Base-by-base conservation (phyloP, 768 basidiomycete species). In the Tricholoma furcatifolium region DNA sequence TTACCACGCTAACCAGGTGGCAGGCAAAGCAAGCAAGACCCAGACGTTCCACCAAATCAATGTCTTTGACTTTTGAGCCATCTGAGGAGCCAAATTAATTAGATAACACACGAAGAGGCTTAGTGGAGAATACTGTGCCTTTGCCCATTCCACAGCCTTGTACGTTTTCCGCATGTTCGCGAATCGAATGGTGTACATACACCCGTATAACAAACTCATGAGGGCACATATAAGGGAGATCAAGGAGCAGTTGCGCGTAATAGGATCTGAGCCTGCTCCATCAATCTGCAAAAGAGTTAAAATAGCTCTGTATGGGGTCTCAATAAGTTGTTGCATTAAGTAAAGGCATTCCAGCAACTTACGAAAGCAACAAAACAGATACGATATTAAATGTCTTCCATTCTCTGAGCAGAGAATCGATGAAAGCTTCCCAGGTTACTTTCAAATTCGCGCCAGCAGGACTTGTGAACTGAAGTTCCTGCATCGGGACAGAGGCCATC, bases 1-100 rank as follows among this genome's bases (percentile, higher is more conserved):
- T n/a, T 57, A 83, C 86, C 85, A 90, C 5, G 85, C 77, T 51
- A 88, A 77, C 83, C 85, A 89, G 4, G 88, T 67, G 0, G 77
- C 81, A 1, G 88, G 88, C 72, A 84, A 74, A 2, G 83, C 77
- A 38, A 85, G 69, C 9, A 85, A 52, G 5, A 85, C 78, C 83
- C 84, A 85, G 12, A 85, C 78, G 51, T 85, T 85, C 83, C 83
- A 69, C 62, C 60, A 63, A 4, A 68, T 66, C 20, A 58, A 42
- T 0, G 67, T 65, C 32, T 63, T 48, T 2, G 62, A 60, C 46
- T 72, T 50, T 65, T 71, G 76, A 7, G 86, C 83, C 62, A 88
- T 83, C 84, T 87, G 36, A n/a, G 27, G 17, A 23, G n/a, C 3
- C 5, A 18, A n/a, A 6, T 24, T 1, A 15, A 32, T 12, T 2